A percentile compares a stretch with the other conserved stretches of the same genome.
Evolutionary conservation across 768 basidiomycete genomes (phyloP).

Genomic region (Symmetrospora coprosmae): DNA sequence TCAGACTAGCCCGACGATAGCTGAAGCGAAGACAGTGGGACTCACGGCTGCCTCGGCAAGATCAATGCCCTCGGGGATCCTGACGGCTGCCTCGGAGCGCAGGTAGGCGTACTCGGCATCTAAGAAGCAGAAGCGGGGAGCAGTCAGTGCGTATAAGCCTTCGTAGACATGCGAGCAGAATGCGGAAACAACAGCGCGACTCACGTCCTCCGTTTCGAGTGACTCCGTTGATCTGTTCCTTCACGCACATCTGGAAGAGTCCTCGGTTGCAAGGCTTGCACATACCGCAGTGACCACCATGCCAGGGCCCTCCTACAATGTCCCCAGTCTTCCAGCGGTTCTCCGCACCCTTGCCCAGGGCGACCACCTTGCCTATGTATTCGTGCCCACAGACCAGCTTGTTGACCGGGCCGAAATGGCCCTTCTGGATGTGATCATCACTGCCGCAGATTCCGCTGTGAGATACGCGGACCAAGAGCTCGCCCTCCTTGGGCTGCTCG

Average conservation of each 20-base stretch:
- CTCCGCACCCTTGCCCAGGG: constrained; percentile 21
- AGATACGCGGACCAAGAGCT: constrained; percentile 21
- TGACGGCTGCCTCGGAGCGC: constrained; percentile 22
- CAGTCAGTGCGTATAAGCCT: background rate
- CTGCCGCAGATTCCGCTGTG: constrained; percentile 3
- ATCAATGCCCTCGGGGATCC: constrained; percentile 25
- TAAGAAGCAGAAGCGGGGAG: constrained; percentile 14
- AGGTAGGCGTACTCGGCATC: constrained; percentile 34
- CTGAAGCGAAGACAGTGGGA: background rate
- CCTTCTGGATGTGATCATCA: background rate
- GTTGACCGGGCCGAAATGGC: background rate
- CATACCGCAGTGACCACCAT: constrained; percentile 7
- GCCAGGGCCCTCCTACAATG: constrained; percentile 27
- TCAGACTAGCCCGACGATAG: background rate
- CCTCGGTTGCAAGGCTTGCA: constrained; percentile 21
- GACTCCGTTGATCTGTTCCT: constrained; percentile 31
- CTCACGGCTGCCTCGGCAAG: constrained; percentile 28
- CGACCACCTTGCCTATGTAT: constrained; percentile 29
- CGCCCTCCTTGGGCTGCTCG: constrained; percentile 10
- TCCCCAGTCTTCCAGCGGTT: constrained; percentile 32
- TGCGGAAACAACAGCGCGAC: background rate
- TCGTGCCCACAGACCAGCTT: constrained; percentile 26
- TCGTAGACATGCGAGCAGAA: background rate
- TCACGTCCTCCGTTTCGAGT: constrained; percentile 16
- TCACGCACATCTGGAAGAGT: constrained; percentile 26